Evolutionary conservation across 306 rosid genomes (phyloP).

Genomic region (Sicyos baderoa): DNA sequence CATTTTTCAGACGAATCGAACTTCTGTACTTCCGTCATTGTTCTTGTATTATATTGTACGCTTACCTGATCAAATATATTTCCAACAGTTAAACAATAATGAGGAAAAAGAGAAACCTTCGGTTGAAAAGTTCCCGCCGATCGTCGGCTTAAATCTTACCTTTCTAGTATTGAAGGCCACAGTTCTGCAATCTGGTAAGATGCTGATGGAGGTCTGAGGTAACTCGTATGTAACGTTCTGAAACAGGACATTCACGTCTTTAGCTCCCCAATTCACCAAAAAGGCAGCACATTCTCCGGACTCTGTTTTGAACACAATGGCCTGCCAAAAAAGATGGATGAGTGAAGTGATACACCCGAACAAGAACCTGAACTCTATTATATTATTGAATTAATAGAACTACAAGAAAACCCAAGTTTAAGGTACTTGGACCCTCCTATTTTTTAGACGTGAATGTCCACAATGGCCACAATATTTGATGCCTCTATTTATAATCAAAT

Average conservation of each 20-base stretch:
- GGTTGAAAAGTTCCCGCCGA: neutral
- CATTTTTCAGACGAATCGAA: constrained; percentile 22
- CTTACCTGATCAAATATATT: constrained; percentile 24
- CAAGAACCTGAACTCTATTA: too few species aligned
- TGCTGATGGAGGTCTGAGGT: constrained; percentile 31
- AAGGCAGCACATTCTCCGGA: constrained; percentile 41
- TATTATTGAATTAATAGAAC: too few species aligned
- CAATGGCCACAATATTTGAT: too few species aligned
- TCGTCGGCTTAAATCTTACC: constrained; percentile 13
- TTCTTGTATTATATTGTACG: constrained; percentile 26
- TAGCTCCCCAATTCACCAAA: constrained; percentile 30
- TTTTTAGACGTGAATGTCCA: too few species aligned
- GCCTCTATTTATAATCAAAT: too few species aligned
- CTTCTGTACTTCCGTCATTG: constrained; percentile 21
- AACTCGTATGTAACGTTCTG: constrained; percentile 21
- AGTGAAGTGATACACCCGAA: neutral
- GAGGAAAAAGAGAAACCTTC: too few species aligned
- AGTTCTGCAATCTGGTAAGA: constrained; percentile 35
- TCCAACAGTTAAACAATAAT: neutral
- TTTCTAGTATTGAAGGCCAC: constrained; percentile 35
- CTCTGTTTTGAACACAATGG: constrained; percentile 25
- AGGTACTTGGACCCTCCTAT: too few species aligned
- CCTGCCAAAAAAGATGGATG: constrained; percentile 16
- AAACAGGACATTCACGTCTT: constrained; percentile 21
- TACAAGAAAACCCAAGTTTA: too few species aligned